These are phyloP conservation scores for Neospora caninum DNA, from an alignment of 169 alveolate genomes.

Conservation along the genomic window DNA sequence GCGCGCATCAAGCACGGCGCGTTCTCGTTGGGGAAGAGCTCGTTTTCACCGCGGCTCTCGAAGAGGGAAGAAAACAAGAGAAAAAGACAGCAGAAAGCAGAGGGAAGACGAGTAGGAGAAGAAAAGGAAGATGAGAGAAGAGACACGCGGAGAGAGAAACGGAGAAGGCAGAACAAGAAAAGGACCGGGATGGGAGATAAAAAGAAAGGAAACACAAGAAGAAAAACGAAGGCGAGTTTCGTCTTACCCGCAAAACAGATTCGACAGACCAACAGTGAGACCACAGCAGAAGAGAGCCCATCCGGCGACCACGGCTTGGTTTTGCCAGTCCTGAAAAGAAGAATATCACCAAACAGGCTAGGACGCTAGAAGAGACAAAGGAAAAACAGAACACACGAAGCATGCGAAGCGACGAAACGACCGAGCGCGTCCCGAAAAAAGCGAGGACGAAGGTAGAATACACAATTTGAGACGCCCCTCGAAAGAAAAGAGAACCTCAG, in stretches of 20 bases:
- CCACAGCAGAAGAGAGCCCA: conserved; percentile 98
- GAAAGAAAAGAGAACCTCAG: no score
- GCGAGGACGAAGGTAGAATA: background rate
- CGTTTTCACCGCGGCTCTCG: no score
- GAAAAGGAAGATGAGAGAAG: background rate
- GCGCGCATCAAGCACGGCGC: background rate
- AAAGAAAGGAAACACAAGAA: background rate
- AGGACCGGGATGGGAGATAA: background rate
- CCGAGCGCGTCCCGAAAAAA: background rate
- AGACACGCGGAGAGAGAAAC: background rate
- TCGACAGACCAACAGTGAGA: conserved; percentile 98
- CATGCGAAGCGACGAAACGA: background rate
- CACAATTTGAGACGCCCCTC: no score
- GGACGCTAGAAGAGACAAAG: background rate
- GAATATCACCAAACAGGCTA: background rate
- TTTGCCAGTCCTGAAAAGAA: conserved; percentile 75
- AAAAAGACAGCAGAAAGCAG: background rate
- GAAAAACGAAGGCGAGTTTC: background rate
- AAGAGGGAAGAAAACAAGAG: background rate
- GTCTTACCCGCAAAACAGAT: conserved; percentile 95
- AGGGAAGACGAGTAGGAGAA: background rate
- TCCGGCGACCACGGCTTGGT: conserved; percentile 83
- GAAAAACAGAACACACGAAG: background rate
- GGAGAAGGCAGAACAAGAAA: background rate
- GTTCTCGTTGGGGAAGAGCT: no score